A percentile compares a stretch with the other conserved stretches of the same genome.
Conservation (phyloP, 345 rosid genomes). For the Clausena lansium region DNA sequence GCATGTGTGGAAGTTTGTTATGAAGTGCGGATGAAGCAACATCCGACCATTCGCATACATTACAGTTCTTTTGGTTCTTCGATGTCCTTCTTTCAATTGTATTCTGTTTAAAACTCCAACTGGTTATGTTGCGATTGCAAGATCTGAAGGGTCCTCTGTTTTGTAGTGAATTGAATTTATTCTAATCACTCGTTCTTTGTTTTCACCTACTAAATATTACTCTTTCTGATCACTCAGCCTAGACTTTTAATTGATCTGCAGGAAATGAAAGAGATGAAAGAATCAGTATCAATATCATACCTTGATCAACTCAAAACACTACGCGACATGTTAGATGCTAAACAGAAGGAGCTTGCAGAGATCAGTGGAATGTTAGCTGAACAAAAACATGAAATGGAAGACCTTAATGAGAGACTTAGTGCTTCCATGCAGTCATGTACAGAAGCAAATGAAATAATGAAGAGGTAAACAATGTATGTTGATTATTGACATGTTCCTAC, state of each 20-base stretch:
- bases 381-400: slow-evolving; percentile 75
- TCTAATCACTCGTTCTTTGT: slow-evolving; percentile 1
- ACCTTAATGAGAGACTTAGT: slow-evolving; percentile 71
- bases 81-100: neutral
- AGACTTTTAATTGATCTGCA: slow-evolving; percentile 29
- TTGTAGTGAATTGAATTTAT: slow-evolving; percentile 1
- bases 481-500: neutral
- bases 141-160: neutral
- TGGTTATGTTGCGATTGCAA: neutral
- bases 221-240: neutral
- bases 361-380: slow-evolving; percentile 61
- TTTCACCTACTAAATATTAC: neutral
- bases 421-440: slow-evolving; percentile 77
- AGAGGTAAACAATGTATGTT: slow-evolving; percentile 44
- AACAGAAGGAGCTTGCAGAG: slow-evolving; percentile 60
- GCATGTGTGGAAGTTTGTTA: neutral
- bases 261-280: slow-evolving; percentile 72
- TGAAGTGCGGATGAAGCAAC: neutral
- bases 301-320: slow-evolving; percentile 52
- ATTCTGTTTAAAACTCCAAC: neutral
- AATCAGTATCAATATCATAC: slow-evolving; percentile 50
- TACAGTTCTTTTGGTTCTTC: neutral
- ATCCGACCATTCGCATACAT: neutral
- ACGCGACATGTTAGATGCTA: slow-evolving; percentile 44
- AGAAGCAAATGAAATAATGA: slow-evolving; percentile 84